phyloP scores from a whole-genome alignment of 192 early-diverging fungal species.

The Cladochytrium replicatum region DNA sequence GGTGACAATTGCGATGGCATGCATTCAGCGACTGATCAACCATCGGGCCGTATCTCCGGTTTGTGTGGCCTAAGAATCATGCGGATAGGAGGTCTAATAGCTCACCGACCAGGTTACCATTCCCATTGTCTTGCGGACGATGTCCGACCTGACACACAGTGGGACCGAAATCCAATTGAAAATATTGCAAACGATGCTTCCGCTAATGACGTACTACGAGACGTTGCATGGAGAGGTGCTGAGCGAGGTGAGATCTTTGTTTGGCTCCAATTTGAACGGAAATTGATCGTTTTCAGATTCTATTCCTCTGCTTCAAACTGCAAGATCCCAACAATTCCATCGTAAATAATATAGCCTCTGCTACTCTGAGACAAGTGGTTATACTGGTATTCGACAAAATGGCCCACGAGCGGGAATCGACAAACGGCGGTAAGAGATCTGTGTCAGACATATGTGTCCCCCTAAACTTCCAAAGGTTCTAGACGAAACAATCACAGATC shows the following conservation, averaged over 20 bases:
- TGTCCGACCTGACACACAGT: conserved; percentile 57
- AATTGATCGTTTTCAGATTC: conserved; percentile 35
- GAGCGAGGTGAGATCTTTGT: conserved; percentile 75
- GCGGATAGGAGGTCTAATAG: conserved; percentile 2
- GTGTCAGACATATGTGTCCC: no score
- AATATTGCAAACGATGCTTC: conserved; percentile 82
- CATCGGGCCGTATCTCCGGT: conserved; percentile 66
- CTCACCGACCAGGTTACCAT: conserved; percentile 40
- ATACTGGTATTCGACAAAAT: conserved; percentile 80
- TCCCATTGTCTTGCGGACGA: conserved; percentile 50
- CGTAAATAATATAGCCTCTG: conserved; percentile 78
- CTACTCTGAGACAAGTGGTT: conserved; percentile 74
- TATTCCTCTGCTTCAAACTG: conserved; percentile 71
- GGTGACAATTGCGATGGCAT: conserved; percentile 71
- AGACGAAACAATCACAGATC: no score
- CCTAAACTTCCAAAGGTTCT: no score
- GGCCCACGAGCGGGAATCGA: no score
- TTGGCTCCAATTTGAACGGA: conserved; percentile 1
- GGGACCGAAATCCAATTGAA: conserved; percentile 86
- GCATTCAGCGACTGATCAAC: conserved; percentile 67
- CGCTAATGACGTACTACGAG: conserved; percentile 74
- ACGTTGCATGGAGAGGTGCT: conserved; percentile 69
- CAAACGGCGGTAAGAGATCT: no score
- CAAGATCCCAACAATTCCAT: conserved; percentile 74
- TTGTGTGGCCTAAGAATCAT: conserved; percentile 12